Evolutionary conservation across 78 protist genomes (phyloP).

Genomic region (Dictyostelium citrinum): DNA sequence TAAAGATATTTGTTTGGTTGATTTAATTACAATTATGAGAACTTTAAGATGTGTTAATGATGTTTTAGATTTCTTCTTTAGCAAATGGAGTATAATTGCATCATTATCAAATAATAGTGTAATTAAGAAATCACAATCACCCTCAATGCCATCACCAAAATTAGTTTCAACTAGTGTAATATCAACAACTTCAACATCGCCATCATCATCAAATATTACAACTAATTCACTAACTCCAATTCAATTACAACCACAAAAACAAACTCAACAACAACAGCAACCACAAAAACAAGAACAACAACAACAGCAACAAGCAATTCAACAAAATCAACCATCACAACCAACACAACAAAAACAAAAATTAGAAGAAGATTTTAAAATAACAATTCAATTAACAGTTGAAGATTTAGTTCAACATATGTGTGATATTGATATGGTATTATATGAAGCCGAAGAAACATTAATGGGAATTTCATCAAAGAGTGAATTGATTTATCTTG

Average conservation of each 20-base stretch:
- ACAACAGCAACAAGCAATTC: background rate
- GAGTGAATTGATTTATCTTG: conserved; percentile 22
- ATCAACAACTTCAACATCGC: background rate
- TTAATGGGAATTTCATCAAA: conserved; percentile 9
- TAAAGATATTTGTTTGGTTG: conserved; percentile 15
- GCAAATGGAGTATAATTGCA: conserved; percentile 11
- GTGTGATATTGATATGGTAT: background rate
- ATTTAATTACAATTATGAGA: conserved; percentile 38
- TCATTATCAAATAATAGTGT: background rate
- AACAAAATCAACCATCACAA: background rate
- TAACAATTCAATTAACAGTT: background rate
- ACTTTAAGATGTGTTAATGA: conserved; percentile 21
- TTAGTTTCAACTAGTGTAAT: background rate
- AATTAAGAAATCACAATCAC: background rate
- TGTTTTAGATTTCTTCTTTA: conserved; percentile 30
- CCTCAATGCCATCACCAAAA: background rate
- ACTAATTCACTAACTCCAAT: no score
- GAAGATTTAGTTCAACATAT: background rate
- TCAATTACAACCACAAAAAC: background rate
- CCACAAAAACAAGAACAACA: background rate
- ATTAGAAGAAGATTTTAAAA: background rate
- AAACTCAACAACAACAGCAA: background rate
- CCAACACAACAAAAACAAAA: background rate
- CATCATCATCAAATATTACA: background rate
- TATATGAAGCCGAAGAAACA: conserved; percentile 37